Percentiles rank a stretch among this genome's conserved stretches.
Conservation (phyloP, 2,329 filamentous ascomycete genomes). For the Harringtonia aguacate region DNA sequence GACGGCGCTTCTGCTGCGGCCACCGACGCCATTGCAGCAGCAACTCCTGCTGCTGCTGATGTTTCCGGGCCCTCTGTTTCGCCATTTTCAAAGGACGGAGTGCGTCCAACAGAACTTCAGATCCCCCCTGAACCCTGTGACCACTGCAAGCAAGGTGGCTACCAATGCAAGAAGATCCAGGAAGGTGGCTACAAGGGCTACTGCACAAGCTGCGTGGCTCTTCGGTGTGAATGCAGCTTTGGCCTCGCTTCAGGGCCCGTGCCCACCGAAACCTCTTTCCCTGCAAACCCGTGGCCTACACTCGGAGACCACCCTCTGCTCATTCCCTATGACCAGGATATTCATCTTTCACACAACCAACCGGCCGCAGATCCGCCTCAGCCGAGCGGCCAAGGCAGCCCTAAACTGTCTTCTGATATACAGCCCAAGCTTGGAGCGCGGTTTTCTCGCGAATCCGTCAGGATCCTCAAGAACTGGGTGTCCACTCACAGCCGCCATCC, state of each 20-base stretch:
- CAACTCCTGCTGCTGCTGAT: background rate
- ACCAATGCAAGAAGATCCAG: slow-evolving; percentile 48
- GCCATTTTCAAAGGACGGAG: slow-evolving; percentile 18
- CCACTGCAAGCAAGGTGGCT: slow-evolving; percentile 40
- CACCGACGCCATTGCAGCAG: background rate
- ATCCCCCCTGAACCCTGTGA: slow-evolving; percentile 36
- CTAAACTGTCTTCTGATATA: slow-evolving; percentile 15
- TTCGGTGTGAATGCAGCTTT: slow-evolving; percentile 49
- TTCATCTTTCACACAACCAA: background rate
- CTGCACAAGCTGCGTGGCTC: slow-evolving; percentile 51
- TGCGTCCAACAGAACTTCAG: slow-evolving; percentile 19
- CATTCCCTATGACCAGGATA: slow-evolving; percentile 22
- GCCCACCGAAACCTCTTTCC: slow-evolving; percentile 26
- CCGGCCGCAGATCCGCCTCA: slow-evolving; percentile 3
- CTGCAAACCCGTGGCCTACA: slow-evolving; percentile 33
- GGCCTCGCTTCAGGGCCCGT: slow-evolving; percentile 23
- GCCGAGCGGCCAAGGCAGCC: slow-evolving; percentile 9
- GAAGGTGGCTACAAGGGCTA: slow-evolving; percentile 50
- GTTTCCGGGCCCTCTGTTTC: background rate
- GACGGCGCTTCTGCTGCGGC: background rate
- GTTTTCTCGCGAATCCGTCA: slow-evolving; percentile 71
- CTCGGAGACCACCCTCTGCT: slow-evolving; percentile 31
- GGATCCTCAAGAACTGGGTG: slow-evolving; percentile 76
- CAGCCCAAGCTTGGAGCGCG: slow-evolving; percentile 58
- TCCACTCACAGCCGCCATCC: slow-evolving; percentile 70